Base-by-base conservation (phyloP, 106 monocot genomes). In the Acorus calamus region DNA sequence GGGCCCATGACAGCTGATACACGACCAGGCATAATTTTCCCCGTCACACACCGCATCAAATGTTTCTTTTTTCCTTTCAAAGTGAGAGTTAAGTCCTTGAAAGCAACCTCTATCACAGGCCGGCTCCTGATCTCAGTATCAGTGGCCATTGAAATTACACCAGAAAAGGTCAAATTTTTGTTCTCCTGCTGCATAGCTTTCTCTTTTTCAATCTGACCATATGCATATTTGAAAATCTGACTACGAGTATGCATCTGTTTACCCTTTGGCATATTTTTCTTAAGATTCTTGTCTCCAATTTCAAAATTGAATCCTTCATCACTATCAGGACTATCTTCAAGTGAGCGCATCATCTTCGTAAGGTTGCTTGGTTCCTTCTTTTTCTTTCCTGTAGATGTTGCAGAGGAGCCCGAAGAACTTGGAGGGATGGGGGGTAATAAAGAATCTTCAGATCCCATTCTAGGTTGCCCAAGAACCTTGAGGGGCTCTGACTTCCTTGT, bases 191-290 rank as follows among this genome's bases (percentile, higher is more conserved):
- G 79, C 65, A 79, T 52, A 10, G 79, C 79, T 55, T 96, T 96
- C 60, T 96, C 94, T 71, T 84, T 87, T 71, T 90, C 98, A 57
- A 98, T 88, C 60, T 98, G 92, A 13, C 92, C 88, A 81, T 98
- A 98, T 7, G 92, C 98, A 77, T 96, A 87, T 62, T 84, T 89
- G 66, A 96, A 90, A 3, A 96, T 84, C 57, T 87, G 81, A n/a
- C 84, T 90, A 11, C 76, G 84, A 59, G 90, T 96, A 60, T 82
- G 81, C 75, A 82, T 80, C 63, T 80, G 74, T 71, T 87, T 96
- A 49, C 71, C 78, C 67, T 77, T 87, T 42, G 84, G 74, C 58
- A 62, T 53, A 60, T 83, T 67, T 56, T 86, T 80, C 68, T 86
- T 71, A 7, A 66, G 13, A 57, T 78, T 79, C 65, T 90, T 84